These are phyloP conservation scores for Fusarium kyushuense DNA, from an alignment of 2,329 filamentous ascomycete species.

Conservation along the genomic window DNA sequence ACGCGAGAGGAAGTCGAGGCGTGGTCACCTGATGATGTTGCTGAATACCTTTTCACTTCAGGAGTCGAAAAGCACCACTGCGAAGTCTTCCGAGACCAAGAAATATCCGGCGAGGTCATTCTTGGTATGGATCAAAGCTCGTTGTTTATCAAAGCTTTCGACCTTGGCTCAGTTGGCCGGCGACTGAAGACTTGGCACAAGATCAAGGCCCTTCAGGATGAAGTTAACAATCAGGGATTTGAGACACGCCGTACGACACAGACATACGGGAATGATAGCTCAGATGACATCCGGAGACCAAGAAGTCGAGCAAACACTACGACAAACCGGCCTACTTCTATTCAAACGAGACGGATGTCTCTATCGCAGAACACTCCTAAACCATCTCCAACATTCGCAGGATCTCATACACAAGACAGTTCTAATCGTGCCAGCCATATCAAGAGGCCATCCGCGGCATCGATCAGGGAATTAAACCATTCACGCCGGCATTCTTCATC, in stretches of 20 bases:
- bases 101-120: constrained; percentile 93
- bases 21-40: constrained; percentile 86
- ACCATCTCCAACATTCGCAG: constrained; percentile 58
- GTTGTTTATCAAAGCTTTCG: constrained; percentile 94
- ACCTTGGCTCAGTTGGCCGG: constrained; percentile 89
- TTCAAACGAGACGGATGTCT: constrained; percentile 63
- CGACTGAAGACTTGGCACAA: constrained; percentile 97
- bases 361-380: constrained; percentile 61
- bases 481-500: constrained; percentile 85
- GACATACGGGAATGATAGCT: constrained; percentile 70
- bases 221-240: constrained; percentile 70
- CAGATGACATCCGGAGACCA: constrained; percentile 63
- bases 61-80: constrained; percentile 92
- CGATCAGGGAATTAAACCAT: constrained; percentile 84
- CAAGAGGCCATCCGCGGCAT: constrained; percentile 81
- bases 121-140: constrained; percentile 96
- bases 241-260: constrained; percentile 65
- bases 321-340: constrained; percentile 63
- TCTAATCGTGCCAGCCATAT: constrained; percentile 62
- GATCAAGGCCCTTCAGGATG: constrained; percentile 90
- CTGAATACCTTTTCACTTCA: constrained; percentile 86
- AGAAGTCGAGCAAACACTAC: constrained; percentile 70
- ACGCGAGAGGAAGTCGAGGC: constrained; percentile 77
- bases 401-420: constrained; percentile 59
- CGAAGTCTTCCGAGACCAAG: constrained; percentile 93